phyloP scores from a whole-genome alignment of 148 eudicot genomes.

The Rheum nobile region DNA sequence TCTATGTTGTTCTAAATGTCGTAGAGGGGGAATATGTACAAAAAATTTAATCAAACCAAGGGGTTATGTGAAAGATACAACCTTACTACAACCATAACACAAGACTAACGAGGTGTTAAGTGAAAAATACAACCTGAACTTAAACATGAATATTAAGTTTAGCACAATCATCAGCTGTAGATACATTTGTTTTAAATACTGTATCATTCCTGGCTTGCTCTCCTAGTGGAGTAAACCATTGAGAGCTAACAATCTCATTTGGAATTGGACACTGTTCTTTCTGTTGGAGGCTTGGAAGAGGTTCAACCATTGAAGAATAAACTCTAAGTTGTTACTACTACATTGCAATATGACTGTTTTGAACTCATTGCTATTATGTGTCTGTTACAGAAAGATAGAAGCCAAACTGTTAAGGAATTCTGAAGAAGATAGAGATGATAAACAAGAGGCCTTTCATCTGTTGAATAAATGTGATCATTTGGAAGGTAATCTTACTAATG shows the following conservation, averaged over 20 bases:
- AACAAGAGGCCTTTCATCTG: slow-evolving; percentile 16
- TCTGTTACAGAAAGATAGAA: slow-evolving; percentile 29
- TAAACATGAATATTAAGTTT: neutral
- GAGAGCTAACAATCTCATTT: neutral
- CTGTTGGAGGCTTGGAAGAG: neutral
- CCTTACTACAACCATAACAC: neutral
- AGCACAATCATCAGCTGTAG: neutral
- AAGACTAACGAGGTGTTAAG: neutral
- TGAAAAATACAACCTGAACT: neutral
- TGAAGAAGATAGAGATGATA: slow-evolving; percentile 30
- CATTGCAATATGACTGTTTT: neutral
- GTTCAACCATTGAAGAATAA: neutral
- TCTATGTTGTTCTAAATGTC: too few relatives aligned
- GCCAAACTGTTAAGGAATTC: slow-evolving; percentile 29
- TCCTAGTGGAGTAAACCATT: neutral
- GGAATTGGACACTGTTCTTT: neutral
- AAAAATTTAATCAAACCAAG: neutral
- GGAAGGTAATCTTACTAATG: slow-evolving; percentile 14
- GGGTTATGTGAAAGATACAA: neutral
- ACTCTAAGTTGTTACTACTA: neutral
- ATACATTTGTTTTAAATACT: neutral
- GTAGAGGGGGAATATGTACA: neutral
- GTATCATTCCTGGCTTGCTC: neutral
- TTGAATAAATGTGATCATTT: slow-evolving; percentile 25
- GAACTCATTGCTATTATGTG: neutral